Conservation (phyloP, 2,329 filamentous ascomycete species). For the Cadophora sp. region DNA sequence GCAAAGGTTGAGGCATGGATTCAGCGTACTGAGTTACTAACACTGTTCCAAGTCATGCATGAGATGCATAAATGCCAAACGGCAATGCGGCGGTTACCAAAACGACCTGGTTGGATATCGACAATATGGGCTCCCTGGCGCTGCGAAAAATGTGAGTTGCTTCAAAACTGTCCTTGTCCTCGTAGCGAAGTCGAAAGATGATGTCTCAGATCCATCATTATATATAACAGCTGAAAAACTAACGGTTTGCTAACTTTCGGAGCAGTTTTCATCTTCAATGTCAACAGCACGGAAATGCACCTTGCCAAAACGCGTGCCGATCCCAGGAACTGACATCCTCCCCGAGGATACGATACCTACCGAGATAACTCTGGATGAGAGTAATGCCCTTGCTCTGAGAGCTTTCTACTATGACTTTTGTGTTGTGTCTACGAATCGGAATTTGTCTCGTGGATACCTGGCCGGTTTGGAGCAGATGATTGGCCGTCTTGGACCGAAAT, state of each 20-base stretch:
- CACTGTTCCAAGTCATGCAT: conserved; percentile 36
- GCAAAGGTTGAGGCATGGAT: no score
- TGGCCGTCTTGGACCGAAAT: conserved; percentile 28
- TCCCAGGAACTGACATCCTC: conserved; percentile 32
- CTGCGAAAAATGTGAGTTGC: not conserved
- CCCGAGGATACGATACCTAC: conserved; percentile 32
- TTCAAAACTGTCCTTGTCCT: no score
- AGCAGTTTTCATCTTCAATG: not conserved
- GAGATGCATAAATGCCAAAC: conserved; percentile 34
- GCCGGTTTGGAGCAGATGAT: conserved; percentile 32
- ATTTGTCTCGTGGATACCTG: conserved; percentile 36
- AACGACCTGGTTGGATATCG: conserved; percentile 20
- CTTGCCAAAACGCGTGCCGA: conserved; percentile 32
- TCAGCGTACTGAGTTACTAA: conserved; percentile 7
- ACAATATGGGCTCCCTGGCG: conserved; percentile 5
- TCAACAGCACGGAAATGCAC: conserved; percentile 37
- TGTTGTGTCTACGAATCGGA: conserved; percentile 30
- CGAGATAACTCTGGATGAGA: conserved; percentile 31
- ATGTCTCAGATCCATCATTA: no score
- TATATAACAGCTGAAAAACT: no score
- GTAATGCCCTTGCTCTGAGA: conserved; percentile 29
- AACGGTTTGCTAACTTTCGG: not conserved
- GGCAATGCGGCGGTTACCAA: conserved; percentile 34
- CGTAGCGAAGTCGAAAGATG: no score
- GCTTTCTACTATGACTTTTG: conserved; percentile 41